phyloP scores from a whole-genome alignment of 164 flowering plant genomes.

The Umbellularia californica region DNA sequence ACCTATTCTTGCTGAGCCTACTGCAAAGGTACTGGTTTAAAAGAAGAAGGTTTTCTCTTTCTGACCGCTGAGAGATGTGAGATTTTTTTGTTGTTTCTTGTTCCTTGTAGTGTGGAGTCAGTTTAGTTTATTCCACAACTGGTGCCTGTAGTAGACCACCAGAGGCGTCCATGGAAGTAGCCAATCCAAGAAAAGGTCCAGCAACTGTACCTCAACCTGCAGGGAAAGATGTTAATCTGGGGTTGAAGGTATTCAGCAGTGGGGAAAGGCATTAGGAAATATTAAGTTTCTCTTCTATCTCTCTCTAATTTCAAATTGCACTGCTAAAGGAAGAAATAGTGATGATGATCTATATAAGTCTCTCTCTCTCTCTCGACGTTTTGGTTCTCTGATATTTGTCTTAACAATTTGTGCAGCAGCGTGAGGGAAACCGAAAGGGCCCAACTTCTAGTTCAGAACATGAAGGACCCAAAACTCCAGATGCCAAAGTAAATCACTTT shows the following conservation, averaged over 20 bases:
- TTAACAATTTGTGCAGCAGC: background rate
- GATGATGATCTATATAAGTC: too few relatives aligned
- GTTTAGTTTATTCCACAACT: slow-evolving; percentile 33
- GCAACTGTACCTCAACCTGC: slow-evolving; percentile 41
- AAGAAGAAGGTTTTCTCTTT: slow-evolving; percentile 4
- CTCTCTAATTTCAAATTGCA: background rate
- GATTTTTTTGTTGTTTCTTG: background rate
- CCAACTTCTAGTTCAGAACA: slow-evolving; percentile 80
- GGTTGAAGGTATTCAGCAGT: background rate
- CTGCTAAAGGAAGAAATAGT: too few relatives aligned
- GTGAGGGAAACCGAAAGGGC: slow-evolving; percentile 69
- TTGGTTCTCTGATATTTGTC: too few relatives aligned
- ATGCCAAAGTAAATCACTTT: slow-evolving; percentile 66
- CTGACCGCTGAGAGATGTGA: background rate
- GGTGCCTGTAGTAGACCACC: slow-evolving; percentile 51
- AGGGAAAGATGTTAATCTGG: slow-evolving; percentile 60
- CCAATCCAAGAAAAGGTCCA: slow-evolving; percentile 45
- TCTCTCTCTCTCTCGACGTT: background rate
- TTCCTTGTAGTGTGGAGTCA: slow-evolving; percentile 38
- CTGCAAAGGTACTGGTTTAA: slow-evolving; percentile 32
- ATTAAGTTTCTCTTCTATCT: too few relatives aligned
- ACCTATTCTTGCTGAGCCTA: slow-evolving; percentile 95
- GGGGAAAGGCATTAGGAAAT: too few relatives aligned
- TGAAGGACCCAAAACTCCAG: slow-evolving; percentile 89
- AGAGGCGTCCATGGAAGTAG: slow-evolving; percentile 70